Percentiles rank a stretch among this genome's conserved stretches.
Evolutionary conservation across 148 eudicot species (phyloP).

Genomic region (Arbutus unedo): DNA sequence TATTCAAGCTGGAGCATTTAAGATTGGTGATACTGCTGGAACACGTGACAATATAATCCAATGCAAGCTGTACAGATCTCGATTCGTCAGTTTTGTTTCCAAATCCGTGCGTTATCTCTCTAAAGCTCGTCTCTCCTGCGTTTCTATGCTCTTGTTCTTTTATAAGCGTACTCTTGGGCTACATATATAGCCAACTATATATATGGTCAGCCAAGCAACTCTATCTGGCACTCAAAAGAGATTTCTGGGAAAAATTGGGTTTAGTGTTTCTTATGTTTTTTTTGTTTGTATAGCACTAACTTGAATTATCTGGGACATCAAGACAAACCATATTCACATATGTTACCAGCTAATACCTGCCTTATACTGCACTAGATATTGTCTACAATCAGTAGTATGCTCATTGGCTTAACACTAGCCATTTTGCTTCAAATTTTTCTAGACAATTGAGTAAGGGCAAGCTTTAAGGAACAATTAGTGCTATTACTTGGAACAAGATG

Average conservation of each 20-base stretch:
- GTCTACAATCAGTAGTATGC: neutral
- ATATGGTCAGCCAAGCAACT: neutral
- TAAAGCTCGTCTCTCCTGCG: neutral
- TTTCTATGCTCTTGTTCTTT: neutral
- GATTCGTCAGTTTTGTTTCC: constrained; percentile 96
- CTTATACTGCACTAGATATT: neutral
- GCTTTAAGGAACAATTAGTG: constrained; percentile 50
- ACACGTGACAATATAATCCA: constrained; percentile 88
- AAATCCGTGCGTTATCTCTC: constrained; percentile 67
- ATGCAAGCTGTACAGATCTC: constrained; percentile 93
- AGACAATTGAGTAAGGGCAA: neutral
- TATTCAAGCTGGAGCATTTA: constrained; percentile 96
- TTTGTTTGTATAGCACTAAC: too few relatives aligned
- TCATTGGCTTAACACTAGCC: neutral
- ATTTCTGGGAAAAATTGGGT: neutral
- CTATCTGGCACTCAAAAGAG: neutral
- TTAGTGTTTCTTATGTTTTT: too few relatives aligned
- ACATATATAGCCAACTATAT: too few relatives aligned
- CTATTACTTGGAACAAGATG: constrained; percentile 78
- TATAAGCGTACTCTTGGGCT: neutral
- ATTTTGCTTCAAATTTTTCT: neutral
- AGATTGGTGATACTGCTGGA: constrained; percentile 98
- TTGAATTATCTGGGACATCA: neutral
- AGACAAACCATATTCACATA: neutral
- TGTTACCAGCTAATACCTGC: neutral